A percentile compares a stretch with the other conserved stretches of the same genome.
Evolutionary conservation across 257 asterid genomes (phyloP).

Genomic region (Coffea canephora): DNA sequence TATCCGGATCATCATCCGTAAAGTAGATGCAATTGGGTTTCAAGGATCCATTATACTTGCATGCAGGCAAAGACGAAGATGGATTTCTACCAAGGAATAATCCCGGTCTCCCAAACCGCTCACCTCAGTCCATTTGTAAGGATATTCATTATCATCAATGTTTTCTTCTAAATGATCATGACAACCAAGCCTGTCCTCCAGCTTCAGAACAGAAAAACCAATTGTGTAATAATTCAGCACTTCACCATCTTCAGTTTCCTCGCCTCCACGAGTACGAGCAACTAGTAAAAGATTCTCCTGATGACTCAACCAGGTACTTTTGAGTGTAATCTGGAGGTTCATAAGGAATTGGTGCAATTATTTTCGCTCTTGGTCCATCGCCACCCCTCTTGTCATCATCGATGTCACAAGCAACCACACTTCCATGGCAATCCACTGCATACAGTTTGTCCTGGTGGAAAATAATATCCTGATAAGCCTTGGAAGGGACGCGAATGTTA

Average conservation of each 20-base stretch:
- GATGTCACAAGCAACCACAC: background rate
- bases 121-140: background rate
- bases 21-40: background rate
- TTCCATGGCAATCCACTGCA: constrained; percentile 1
- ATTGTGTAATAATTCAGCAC: background rate
- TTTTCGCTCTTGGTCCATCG: background rate
- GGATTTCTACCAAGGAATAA: constrained; percentile 1
- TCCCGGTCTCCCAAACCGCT: background rate
- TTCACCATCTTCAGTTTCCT: background rate
- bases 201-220: too few relatives aligned
- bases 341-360: background rate
- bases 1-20: background rate
- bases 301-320: constrained; percentile 2
- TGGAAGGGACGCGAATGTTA: background rate
- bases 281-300: background rate
- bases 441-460: background rate
- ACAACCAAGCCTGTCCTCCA: too few relatives aligned
- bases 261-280: background rate
- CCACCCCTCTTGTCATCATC: background rate
- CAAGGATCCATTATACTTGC: background rate
- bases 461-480: background rate
- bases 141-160: background rate
- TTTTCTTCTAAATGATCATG: too few relatives aligned
- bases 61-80: background rate
- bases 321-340: background rate